phyloP scores from a whole-genome alignment of 345 rosid species.

The Syzygium aqueum region DNA sequence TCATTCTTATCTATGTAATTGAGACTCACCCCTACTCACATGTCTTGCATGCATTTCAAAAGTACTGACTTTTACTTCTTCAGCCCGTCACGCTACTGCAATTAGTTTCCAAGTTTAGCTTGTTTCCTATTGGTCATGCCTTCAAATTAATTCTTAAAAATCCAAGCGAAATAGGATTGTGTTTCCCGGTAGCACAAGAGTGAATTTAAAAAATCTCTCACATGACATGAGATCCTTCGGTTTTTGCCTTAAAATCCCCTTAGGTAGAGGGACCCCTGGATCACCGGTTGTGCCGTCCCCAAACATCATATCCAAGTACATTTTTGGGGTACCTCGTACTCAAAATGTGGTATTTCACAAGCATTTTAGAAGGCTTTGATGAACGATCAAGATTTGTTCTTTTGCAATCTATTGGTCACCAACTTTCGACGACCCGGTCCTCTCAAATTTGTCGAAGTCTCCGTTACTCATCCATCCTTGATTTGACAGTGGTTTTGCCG shows the following conservation, averaged over 20 bases:
- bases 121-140: background rate
- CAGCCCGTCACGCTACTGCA: background rate
- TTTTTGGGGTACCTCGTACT: background rate
- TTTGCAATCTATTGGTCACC: background rate
- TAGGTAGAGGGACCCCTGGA: background rate
- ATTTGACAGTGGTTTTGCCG: background rate
- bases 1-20: background rate
- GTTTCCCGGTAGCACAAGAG: background rate
- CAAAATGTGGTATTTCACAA: too few species aligned
- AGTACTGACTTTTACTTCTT: background rate
- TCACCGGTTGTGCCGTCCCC: background rate
- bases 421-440: background rate
- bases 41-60: background rate
- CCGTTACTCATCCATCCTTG: background rate
- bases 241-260: background rate
- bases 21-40: background rate
- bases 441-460: background rate
- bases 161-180: background rate
- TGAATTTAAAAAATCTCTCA: background rate
- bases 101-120: background rate
- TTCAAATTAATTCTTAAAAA: background rate
- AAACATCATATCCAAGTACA: background rate
- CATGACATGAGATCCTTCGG: background rate
- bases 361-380: too few species aligned
- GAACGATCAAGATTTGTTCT: background rate